Conservation (phyloP, 2,329 filamentous ascomycete species). For the Botryotinia convoluta region DNA sequence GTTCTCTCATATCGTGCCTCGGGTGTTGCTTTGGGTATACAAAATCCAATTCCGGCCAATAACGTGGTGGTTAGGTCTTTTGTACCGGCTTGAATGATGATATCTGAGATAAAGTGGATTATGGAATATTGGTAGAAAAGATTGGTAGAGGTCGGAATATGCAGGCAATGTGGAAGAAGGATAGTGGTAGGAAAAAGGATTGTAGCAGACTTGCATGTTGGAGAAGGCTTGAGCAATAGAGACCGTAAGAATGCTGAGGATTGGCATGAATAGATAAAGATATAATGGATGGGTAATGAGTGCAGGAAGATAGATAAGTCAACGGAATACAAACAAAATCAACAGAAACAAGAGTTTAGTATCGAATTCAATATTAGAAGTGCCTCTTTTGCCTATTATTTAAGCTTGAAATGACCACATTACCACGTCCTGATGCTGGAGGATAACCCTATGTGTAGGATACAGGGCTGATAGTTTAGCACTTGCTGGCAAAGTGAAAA, state of each 20-base stretch:
- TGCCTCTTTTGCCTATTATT: not conserved
- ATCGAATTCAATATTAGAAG: not conserved
- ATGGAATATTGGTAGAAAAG: not conserved
- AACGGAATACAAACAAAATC: not conserved
- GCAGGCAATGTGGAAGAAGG: not conserved
- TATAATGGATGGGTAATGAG: not conserved
- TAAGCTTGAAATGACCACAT: not conserved
- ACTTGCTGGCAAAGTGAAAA: not conserved
- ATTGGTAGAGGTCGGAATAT: not conserved
- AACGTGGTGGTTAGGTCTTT: not conserved
- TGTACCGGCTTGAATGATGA: not conserved
- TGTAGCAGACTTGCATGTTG: not conserved
- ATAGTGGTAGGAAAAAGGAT: not conserved
- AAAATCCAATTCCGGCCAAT: not conserved
- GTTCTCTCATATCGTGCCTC: not conserved
- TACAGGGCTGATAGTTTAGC: not conserved
- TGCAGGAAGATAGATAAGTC: not conserved
- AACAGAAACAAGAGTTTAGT: not conserved
- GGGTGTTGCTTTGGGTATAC: not conserved
- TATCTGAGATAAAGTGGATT: not conserved
- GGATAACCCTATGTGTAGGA: not conserved
- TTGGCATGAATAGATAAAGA: not conserved
- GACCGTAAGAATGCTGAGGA: not conserved
- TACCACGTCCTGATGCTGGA: not conserved
- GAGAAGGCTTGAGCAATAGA: not conserved